These are phyloP conservation scores for Sporisorium graminicola DNA, from an alignment of 1,284 basidiomycete genomes.

Conservation along the genomic window DNA sequence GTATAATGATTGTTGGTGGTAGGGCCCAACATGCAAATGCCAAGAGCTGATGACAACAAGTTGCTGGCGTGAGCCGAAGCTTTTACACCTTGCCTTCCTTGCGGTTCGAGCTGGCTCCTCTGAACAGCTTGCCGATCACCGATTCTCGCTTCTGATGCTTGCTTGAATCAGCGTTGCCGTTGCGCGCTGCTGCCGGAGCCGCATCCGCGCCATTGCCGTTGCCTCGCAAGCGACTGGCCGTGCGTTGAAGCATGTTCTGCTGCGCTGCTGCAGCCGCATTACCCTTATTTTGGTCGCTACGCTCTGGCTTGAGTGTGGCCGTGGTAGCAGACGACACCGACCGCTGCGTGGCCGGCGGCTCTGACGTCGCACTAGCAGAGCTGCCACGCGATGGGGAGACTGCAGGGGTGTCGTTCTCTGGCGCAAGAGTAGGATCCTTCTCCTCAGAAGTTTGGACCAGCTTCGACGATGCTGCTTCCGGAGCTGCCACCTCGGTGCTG, in stretches of 20 bases:
- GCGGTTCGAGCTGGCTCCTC: conserved; percentile 16
- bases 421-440: not conserved
- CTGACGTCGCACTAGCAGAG: not conserved
- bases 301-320: conserved; percentile 22
- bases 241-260: conserved; percentile 38
- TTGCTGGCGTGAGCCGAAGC: not conserved
- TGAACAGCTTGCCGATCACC: conserved; percentile 50
- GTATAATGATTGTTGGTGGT: not conserved
- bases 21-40: not conserved
- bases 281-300: conserved; percentile 5
- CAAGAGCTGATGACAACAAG: not conserved
- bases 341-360: conserved; percentile 13
- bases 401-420: not conserved
- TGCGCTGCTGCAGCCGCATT: not conserved
- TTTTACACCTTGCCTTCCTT: conserved; percentile 38
- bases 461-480: not conserved
- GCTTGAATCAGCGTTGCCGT: not conserved
- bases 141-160: conserved; percentile 33
- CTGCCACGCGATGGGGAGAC: not conserved
- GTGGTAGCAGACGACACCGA: conserved; percentile 30
- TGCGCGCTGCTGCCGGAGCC: not conserved
- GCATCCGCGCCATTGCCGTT: not conserved
- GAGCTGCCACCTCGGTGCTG: not conserved
- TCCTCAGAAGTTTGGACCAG: not conserved
- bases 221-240: conserved; percentile 22